Percentiles rank a stretch among this genome's conserved stretches.
Evolutionary conservation across 345 rosid genomes (phyloP).

Genomic region (Boechera retrofracta): DNA sequence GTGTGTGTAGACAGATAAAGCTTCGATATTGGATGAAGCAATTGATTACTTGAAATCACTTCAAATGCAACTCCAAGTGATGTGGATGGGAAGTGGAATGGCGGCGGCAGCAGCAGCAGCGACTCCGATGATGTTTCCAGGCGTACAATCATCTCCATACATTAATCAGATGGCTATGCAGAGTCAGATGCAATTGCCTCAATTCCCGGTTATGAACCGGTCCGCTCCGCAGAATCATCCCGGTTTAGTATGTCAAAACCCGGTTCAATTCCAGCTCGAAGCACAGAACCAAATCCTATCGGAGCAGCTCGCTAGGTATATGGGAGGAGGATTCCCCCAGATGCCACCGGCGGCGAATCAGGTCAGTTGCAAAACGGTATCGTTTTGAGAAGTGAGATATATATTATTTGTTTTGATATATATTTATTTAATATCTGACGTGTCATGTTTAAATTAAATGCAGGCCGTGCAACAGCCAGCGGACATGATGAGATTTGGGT

Average conservation of each 20-base stretch:
- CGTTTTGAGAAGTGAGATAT: background rate
- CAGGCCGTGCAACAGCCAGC: constrained; percentile 48
- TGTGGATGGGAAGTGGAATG: constrained; percentile 98
- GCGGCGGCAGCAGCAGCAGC: constrained; percentile 52
- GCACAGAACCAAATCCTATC: constrained; percentile 52
- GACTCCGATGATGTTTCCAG: constrained; percentile 86
- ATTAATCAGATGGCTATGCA: constrained; percentile 62
- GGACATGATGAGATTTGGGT: constrained; percentile 55
- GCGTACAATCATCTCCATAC: constrained; percentile 60
- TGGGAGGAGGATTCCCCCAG: constrained; percentile 59
- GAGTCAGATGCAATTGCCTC: constrained; percentile 56
- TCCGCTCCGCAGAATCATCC: constrained; percentile 54
- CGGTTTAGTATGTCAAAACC: constrained; percentile 51
- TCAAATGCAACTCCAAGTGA: constrained; percentile 92
- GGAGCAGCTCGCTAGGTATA: constrained; percentile 60
- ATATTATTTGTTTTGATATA: background rate
- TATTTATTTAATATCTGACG: background rate
- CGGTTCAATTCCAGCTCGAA: constrained; percentile 47
- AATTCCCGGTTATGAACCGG: constrained; percentile 53
- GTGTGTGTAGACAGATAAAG: constrained; percentile 79
- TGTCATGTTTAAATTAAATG: constrained; percentile 35
- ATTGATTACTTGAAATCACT: constrained; percentile 91
- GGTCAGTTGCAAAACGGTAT: constrained; percentile 41
- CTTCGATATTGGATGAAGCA: constrained; percentile 94
- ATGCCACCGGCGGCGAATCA: constrained; percentile 55